Percentiles rank a stretch among this genome's conserved stretches.
Conservation (phyloP, 768 basidiomycete genomes). For the Punctularia strigosozonata region DNA sequence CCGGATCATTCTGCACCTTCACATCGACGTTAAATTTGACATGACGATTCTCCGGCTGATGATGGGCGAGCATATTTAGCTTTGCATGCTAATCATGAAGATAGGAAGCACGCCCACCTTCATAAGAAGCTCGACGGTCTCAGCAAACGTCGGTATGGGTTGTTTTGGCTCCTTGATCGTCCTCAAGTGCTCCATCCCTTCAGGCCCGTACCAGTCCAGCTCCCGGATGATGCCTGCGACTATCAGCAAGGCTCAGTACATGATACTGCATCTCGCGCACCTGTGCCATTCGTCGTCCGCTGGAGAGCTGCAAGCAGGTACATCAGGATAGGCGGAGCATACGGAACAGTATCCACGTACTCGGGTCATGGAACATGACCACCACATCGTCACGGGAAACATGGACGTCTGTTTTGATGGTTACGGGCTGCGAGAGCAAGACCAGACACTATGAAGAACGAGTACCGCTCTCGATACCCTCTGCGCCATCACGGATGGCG, state of each 20-base stretch:
- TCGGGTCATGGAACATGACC: conserved; percentile 93
- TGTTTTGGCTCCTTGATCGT: conserved; percentile 70
- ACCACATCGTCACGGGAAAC: conserved; percentile 80
- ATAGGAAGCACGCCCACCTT: conserved; percentile 28
- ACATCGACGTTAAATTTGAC: conserved; percentile 85
- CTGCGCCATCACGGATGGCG: conserved; percentile 89
- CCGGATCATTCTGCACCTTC: conserved; percentile 87
- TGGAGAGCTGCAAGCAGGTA: conserved; percentile 35
- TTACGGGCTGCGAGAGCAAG: conserved; percentile 25
- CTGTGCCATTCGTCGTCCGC: conserved; percentile 74
- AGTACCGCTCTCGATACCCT: conserved; percentile 96
- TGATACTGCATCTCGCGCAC: conserved; percentile 18
- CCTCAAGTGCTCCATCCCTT: conserved; percentile 57
- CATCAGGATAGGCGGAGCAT: neutral
- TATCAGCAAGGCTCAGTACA: conserved; percentile 8
- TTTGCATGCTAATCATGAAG: conserved; percentile 2
- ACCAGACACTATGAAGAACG: conserved; percentile 20
- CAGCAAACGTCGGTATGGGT: conserved; percentile 79
- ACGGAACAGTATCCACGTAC: conserved; percentile 22
- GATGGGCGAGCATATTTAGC: conserved; percentile 5
- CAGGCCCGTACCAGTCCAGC: conserved; percentile 32
- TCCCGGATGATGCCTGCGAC: conserved; percentile 43
- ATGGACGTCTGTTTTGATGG: conserved; percentile 70
- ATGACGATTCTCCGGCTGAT: conserved; percentile 61
- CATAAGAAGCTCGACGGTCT: conserved; percentile 77